These are phyloP conservation scores for Orobanche coerulescens DNA, from an alignment of 257 asterid genomes.

Conservation along the genomic window DNA sequence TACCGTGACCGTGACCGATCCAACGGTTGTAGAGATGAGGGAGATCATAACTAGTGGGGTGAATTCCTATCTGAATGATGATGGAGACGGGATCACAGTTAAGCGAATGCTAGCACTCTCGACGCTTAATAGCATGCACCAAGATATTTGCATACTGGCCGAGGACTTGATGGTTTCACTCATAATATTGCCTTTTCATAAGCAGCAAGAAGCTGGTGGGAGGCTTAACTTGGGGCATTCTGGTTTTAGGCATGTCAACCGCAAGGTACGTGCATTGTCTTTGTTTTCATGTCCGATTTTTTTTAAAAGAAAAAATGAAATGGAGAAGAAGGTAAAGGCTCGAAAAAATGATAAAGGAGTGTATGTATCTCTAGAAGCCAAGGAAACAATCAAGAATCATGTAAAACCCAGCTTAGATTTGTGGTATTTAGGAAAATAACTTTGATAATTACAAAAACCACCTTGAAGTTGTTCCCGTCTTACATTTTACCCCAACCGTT, in stretches of 20 bases:
- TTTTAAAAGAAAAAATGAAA: no score
- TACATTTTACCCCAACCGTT: no score
- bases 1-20: constrained; percentile 59
- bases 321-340: neutral
- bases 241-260: constrained; percentile 76
- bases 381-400: no score
- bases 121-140: constrained; percentile 61
- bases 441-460: no score
- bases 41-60: constrained; percentile 39
- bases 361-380: no score
- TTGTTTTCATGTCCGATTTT: no score
- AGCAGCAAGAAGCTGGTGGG: constrained; percentile 63
- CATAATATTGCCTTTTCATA: constrained; percentile 73
- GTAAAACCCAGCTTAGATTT: no score
- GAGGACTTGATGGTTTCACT: constrained; percentile 65
- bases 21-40: constrained; percentile 51
- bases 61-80: constrained; percentile 30
- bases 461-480: no score
- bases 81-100: constrained; percentile 48
- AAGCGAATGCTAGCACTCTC: constrained; percentile 73
- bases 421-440: no score
- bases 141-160: constrained; percentile 70
- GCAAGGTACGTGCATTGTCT: constrained; percentile 54
- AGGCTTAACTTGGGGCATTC: constrained; percentile 53
- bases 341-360: no score